A percentile compares a stretch with the other conserved stretches of the same genome.
Conservation (phyloP, 208 protist genomes). For the Wallacemonas sp. region DNA sequence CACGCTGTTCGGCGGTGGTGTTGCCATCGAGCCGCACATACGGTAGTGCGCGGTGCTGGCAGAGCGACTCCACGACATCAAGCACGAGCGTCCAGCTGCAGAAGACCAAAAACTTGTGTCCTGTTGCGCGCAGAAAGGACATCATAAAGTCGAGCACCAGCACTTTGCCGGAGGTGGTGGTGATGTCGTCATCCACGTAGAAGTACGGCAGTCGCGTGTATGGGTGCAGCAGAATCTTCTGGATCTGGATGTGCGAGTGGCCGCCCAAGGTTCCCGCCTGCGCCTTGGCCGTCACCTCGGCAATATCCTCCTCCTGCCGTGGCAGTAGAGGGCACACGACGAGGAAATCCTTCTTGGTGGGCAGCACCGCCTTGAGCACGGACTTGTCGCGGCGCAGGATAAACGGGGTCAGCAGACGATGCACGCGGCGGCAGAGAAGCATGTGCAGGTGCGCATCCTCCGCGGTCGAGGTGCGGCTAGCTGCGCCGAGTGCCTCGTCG, state of each 20-base stretch:
- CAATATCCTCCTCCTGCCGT: constrained; percentile 28
- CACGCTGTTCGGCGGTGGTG: constrained; percentile 49
- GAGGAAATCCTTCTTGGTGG: constrained; percentile 32
- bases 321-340: constrained; percentile 47
- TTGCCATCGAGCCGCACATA: constrained; percentile 73
- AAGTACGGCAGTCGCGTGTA: constrained; percentile 74
- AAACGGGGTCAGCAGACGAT: constrained; percentile 45
- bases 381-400: constrained; percentile 43
- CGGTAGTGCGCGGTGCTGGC: constrained; percentile 29
- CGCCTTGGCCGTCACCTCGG: constrained; percentile 16
- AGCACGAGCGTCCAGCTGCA: constrained; percentile 90
- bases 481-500: constrained; percentile 28
- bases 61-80: constrained; percentile 73
- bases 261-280: constrained; percentile 23
- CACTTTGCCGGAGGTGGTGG: constrained; percentile 72
- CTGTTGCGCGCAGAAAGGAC: constrained; percentile 34
- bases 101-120: constrained; percentile 95
- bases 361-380: constrained; percentile 30
- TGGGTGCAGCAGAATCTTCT: constrained; percentile 83
- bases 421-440: constrained; percentile 39
- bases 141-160: constrained; percentile 89
- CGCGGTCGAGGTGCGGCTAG: constrained; percentile 20
- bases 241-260: constrained; percentile 48
- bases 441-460: constrained; percentile 41
- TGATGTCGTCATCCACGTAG: constrained; percentile 59